Conservation (phyloP, 2,329 filamentous ascomycete genomes). For the Diaporthe australafricana region DNA sequence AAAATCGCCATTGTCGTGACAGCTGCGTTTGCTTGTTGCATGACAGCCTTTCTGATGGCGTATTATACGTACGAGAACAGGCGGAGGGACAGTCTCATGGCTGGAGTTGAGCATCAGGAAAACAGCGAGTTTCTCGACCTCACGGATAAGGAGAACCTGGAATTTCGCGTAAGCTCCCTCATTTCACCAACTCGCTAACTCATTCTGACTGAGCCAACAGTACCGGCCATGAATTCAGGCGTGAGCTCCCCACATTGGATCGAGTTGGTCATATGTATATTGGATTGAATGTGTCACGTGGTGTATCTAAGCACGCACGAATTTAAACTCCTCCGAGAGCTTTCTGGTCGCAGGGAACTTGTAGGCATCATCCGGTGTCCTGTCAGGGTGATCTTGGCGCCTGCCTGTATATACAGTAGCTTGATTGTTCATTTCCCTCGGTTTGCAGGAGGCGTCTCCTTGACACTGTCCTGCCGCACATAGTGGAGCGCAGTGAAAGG, state of each 20-base stretch:
- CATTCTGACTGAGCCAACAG: slow-evolving; percentile 28
- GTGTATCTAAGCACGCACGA: slow-evolving; percentile 10
- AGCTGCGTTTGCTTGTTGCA: slow-evolving; percentile 36
- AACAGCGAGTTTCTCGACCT: slow-evolving; percentile 47
- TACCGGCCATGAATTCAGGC: slow-evolving; percentile 28
- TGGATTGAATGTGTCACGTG: background rate
- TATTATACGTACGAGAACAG: slow-evolving; percentile 38
- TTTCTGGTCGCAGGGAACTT: background rate
- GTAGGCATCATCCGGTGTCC: background rate
- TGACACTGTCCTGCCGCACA: background rate
- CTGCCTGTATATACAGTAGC: background rate
- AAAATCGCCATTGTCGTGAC: slow-evolving; percentile 54
- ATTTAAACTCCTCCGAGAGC: background rate
- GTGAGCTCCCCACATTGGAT: background rate
- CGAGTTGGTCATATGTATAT: background rate
- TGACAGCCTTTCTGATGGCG: slow-evolving; percentile 33
- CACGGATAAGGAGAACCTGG: slow-evolving; percentile 47
- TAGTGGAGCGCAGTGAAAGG: background rate
- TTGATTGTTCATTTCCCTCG: background rate
- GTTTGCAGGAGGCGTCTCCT: background rate
- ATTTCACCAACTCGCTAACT: background rate
- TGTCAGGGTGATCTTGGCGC: background rate
- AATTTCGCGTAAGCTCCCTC: slow-evolving; percentile 40
- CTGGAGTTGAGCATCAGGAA: slow-evolving; percentile 39
- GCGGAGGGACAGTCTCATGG: slow-evolving; percentile 31